Base-by-base conservation (phyloP, 306 rosid species). In the Abrus precatorius region DNA sequence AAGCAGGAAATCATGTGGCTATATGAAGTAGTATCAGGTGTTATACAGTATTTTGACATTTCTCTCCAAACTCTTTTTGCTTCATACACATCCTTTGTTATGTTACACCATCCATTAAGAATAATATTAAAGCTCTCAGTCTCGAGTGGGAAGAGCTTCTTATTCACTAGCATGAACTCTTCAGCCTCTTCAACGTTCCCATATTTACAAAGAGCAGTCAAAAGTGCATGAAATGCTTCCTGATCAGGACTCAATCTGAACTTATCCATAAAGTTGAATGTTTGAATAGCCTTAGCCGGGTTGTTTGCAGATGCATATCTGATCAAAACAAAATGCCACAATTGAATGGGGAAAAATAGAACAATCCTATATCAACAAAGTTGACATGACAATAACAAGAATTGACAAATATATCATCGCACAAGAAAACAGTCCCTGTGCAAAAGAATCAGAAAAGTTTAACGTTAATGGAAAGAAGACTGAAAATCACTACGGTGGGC, bases 1-100 rank as follows among this genome's bases (percentile, higher is more conserved):
- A 90, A 90, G 82, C 97, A 95, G 40, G 94, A 90, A 76, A 95
- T 91, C 97, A 95, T 90, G 90, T 84, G 88, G 62, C 89, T 80
- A 84, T 95, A 91, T 69, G 97, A 91, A 87, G 90, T 84, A 75
- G 87, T 91, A 84, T 93, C 89, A 1, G 97, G 97, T 47, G 84
- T 81, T 40, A 92, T 69, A 50, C 97, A 95, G 78, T 76, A 75
- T 68, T 82, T 90, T 0, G 89, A 89, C 95, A 95, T 93, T 85
- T 95, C 97, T 82, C 97, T 90, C 97, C 99, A 93, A 81, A 95
- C 85, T 84, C 97, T 86, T 83, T 95, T 95, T 59, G 97, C 97
- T 86, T 91, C 93, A 76, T 52, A 75, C 33, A 90, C 83, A 71
- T 92, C 94, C 9, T 75, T 81, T 13, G 89, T 77, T 64, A 91